Base-by-base conservation (phyloP, 345 rosid species). In the Sisymbrium altissimum region DNA sequence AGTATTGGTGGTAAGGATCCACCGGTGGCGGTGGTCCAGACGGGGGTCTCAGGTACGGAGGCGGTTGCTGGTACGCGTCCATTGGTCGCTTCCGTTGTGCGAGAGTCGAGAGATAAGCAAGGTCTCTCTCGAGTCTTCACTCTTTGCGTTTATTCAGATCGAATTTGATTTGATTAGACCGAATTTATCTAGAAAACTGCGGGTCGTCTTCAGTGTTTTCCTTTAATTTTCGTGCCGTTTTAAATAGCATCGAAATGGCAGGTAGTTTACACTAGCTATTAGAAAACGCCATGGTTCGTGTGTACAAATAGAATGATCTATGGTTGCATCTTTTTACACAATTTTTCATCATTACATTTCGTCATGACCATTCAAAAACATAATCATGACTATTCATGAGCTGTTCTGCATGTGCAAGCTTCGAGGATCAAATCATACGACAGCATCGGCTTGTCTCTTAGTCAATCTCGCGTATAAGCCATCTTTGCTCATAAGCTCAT, bases 391-490 rank as follows among this genome's bases (percentile, higher is more conserved):
- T 57, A 38, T 53, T 53, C 59, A 61, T 62, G 30, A 60, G 43
- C 44, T 7, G 57, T 45, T 30, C 11, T 4, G 15, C 54, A 40
- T 66, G 55, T 74, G 54, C 40, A 46, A 62, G 54, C 54, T 52
- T 11, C 54, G 71, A 66, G 30, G 38, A 75, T 75, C 33, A n/a
- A 23, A 79, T 91, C 82, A 91, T 23, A 86, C 88, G 14, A 91
- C 85, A 8, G 97, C 96, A 27, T 95, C 99, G 0, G 89, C 91
- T 84, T 91, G 99, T 80, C 89, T 84, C 80, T 86, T 91, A 3
- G 87, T 86, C 83, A 95, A 81, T 75, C 83, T 83, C 4, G 99
- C 91, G 66, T 95, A 95, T 17, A 91, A 67, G 49, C 97, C 97
- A 63, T 85, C 93, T 74, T 84, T 81, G 32, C 45, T 79, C 63